phyloP scores from a whole-genome alignment of 768 basidiomycete species.

The Suillus hirtellus region DNA sequence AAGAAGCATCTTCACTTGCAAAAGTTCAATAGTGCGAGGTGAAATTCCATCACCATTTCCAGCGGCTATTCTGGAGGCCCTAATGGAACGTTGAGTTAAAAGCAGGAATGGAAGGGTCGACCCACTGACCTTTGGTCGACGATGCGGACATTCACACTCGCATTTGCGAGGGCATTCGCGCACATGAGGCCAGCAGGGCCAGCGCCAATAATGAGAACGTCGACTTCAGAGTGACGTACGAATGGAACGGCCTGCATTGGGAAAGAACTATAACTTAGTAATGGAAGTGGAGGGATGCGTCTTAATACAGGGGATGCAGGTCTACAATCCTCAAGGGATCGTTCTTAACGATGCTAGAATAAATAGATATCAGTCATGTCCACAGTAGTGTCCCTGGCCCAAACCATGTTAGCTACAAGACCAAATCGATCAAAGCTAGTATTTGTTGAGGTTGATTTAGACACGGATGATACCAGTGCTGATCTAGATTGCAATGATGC shows the following conservation, averaged over 20 bases:
- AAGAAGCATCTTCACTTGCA: slow-evolving; percentile 36
- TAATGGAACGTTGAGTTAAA: slow-evolving; percentile 8
- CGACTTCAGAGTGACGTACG: slow-evolving; percentile 31
- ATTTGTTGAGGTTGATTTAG: too few relatives aligned
- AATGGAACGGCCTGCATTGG: slow-evolving; percentile 6
- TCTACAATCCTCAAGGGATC: not conserved
- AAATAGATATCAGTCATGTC: not conserved
- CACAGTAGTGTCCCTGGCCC: too few relatives aligned
- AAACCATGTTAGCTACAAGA: not conserved
- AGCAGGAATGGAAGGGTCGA: slow-evolving; percentile 1
- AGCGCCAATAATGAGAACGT: slow-evolving; percentile 44
- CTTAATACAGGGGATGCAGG: slow-evolving; percentile 5
- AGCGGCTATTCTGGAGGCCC: slow-evolving; percentile 17
- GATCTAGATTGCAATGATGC: too few relatives aligned
- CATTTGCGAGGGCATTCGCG: slow-evolving; percentile 40
- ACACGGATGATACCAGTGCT: too few relatives aligned
- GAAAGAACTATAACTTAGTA: not conserved
- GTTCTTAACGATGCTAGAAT: not conserved
- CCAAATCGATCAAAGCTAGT: too few relatives aligned
- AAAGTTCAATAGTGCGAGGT: slow-evolving; percentile 39
- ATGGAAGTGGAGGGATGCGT: not conserved
- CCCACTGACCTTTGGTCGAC: slow-evolving; percentile 39
- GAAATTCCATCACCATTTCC: slow-evolving; percentile 32
- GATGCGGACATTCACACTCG: slow-evolving; percentile 38
- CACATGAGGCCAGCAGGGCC: slow-evolving; percentile 46